Conservation (phyloP, 1,284 basidiomycete species). For the Tilletia horrida region DNA sequence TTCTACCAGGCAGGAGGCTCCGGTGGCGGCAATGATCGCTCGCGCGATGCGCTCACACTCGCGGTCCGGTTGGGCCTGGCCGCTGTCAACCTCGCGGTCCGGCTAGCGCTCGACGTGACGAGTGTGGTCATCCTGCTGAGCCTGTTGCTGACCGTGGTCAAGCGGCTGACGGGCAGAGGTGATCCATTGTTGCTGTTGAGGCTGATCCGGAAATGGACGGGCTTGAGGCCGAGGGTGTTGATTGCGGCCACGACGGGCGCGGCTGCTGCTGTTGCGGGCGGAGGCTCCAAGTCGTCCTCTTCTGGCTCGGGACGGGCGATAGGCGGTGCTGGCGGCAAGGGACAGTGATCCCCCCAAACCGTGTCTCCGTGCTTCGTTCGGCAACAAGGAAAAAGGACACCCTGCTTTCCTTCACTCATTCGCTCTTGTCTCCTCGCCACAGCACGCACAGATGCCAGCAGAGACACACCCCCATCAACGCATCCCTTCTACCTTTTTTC, state of each 20-base stretch:
- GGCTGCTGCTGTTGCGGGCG: slow-evolving; percentile 14
- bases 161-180: slow-evolving; percentile 41
- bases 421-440: too few species aligned
- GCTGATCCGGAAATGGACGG: slow-evolving; percentile 24
- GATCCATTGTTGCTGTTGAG: slow-evolving; percentile 41
- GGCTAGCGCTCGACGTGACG: slow-evolving; percentile 44
- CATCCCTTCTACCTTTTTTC: too few species aligned
- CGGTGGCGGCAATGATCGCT: slow-evolving; percentile 20
- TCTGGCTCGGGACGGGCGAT: neutral
- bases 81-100: slow-evolving; percentile 37
- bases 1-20: slow-evolving; percentile 20
- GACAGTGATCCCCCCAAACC: too few species aligned
- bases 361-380: too few species aligned
- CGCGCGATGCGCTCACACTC: slow-evolving; percentile 26
- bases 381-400: too few species aligned
- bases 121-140: slow-evolving; percentile 41
- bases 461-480: too few species aligned
- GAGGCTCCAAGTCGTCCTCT: neutral
- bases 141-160: slow-evolving; percentile 35
- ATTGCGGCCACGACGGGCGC: slow-evolving; percentile 16
- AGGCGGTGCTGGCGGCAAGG: neutral
- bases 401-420: too few species aligned
- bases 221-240: slow-evolving; percentile 3
- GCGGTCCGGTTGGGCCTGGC: slow-evolving; percentile 32
- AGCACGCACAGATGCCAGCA: too few species aligned